These are phyloP conservation scores for Candida smagusa DNA, from an alignment of 1,139 yeast species.

Conservation along the genomic window DNA sequence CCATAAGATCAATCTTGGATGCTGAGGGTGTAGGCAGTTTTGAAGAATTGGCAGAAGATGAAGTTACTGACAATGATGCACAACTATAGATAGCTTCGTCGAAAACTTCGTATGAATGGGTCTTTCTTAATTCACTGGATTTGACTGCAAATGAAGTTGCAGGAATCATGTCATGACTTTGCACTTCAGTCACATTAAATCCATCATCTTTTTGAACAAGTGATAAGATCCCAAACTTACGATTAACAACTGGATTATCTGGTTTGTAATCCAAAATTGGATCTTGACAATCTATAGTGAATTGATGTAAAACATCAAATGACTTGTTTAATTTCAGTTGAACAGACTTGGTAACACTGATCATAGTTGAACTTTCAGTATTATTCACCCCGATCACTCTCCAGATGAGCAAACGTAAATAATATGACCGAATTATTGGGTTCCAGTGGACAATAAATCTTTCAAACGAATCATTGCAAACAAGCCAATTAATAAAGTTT, in stretches of 20 bases:
- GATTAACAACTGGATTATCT: slow-evolving; percentile 50
- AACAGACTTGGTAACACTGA: slow-evolving; percentile 28
- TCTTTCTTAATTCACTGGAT: slow-evolving; percentile 39
- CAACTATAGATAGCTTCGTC: slow-evolving; percentile 74
- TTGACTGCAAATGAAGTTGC: slow-evolving; percentile 16
- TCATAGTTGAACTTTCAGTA: slow-evolving; percentile 33
- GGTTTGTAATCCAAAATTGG: slow-evolving; percentile 30
- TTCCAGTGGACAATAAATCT: slow-evolving; percentile 74
- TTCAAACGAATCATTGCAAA: slow-evolving; percentile 47
- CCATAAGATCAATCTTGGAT: slow-evolving; percentile 4
- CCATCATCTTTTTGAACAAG: slow-evolving; percentile 31
- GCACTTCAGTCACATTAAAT: slow-evolving; percentile 14
- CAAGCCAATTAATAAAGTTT: slow-evolving; percentile 53
- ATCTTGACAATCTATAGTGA: slow-evolving; percentile 5
- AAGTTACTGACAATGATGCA: slow-evolving; percentile 29
- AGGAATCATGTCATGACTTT: slow-evolving; percentile 10
- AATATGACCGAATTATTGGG: slow-evolving; percentile 70
- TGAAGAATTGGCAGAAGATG: slow-evolving; percentile 8
- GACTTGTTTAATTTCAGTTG: slow-evolving; percentile 28
- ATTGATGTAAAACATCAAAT: slow-evolving; percentile 19
- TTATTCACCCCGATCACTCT: slow-evolving; percentile 53
- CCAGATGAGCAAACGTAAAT: slow-evolving; percentile 67
- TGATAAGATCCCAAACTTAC: slow-evolving; percentile 46
- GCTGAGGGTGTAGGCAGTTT: slow-evolving; percentile 4
- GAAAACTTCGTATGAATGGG: slow-evolving; percentile 69